A percentile compares a stretch with the other conserved stretches of the same genome.
These are phyloP conservation scores for Lachnellula subtilissima DNA, from an alignment of 2,329 filamentous ascomycete species.

Conservation along the genomic window DNA sequence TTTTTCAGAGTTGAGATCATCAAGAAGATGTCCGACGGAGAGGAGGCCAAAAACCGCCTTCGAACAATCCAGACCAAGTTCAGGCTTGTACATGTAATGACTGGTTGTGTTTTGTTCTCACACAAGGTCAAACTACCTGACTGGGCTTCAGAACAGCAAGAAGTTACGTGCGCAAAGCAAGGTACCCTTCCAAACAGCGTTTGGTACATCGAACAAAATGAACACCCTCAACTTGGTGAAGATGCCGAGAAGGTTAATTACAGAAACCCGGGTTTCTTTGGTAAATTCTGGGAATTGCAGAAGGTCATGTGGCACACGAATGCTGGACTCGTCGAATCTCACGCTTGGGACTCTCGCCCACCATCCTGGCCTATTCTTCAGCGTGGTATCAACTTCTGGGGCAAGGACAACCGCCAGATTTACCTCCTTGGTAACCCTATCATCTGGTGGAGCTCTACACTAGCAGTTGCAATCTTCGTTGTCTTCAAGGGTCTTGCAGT, in stretches of 20 bases:
- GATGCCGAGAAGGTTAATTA: constrained; percentile 95
- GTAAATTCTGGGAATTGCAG: constrained; percentile 96
- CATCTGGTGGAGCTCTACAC: constrained; percentile 87
- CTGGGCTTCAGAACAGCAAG: constrained; percentile 97
- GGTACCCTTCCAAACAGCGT: constrained; percentile 93
- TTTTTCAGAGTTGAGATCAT: constrained; percentile 93
- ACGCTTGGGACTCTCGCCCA: constrained; percentile 96
- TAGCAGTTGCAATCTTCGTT: constrained; percentile 70
- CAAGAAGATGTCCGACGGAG: constrained; percentile 77
- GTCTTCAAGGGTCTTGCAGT: constrained; percentile 83
- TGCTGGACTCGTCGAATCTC: constrained; percentile 89
- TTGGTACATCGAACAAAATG: constrained; percentile 93
- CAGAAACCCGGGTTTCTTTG: constrained; percentile 86
- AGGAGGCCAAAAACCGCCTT: constrained; percentile 74
- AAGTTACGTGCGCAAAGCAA: constrained; percentile 92
- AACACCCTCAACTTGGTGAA: constrained; percentile 69
- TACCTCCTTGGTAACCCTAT: constrained; percentile 94
- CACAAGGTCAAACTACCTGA: constrained; percentile 99
- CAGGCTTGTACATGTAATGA: constrained; percentile 92
- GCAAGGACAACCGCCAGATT: constrained; percentile 86
- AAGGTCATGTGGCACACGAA: constrained; percentile 99
- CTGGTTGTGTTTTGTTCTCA: constrained; percentile 90
- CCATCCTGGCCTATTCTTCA: constrained; percentile 86
- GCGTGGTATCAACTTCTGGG: constrained; percentile 99
- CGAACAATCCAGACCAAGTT: constrained; percentile 97